Evolutionary conservation across 306 rosid genomes (phyloP).

Genomic region (Datisca glomerata): DNA sequence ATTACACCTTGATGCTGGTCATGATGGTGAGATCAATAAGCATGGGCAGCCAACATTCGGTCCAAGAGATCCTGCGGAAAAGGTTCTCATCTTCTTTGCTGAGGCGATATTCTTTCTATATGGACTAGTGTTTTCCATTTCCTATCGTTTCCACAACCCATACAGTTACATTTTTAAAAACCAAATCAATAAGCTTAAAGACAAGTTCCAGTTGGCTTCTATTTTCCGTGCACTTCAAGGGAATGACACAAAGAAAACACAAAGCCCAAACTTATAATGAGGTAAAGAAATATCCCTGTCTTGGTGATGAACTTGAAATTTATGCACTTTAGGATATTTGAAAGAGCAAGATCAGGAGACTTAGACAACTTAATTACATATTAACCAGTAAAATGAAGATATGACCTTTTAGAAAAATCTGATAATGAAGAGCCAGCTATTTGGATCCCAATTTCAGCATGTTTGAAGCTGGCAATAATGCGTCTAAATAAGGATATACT

Average conservation of each 20-base stretch:
- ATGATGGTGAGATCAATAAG: too few relatives aligned
- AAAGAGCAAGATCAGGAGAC: background rate
- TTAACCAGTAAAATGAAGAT: constrained; percentile 1
- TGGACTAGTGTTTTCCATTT: too few relatives aligned
- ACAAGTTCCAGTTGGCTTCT: constrained; percentile 81
- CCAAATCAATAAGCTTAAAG: too few relatives aligned
- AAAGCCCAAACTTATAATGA: constrained; percentile 83
- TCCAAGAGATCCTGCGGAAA: too few relatives aligned
- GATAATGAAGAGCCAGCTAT: constrained; percentile 31
- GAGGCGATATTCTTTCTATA: too few relatives aligned
- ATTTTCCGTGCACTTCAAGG: constrained; percentile 81
- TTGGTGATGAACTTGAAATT: constrained; percentile 34
- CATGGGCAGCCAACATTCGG: too few relatives aligned
- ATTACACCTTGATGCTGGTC: too few relatives aligned
- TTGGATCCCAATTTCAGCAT: constrained; percentile 37
- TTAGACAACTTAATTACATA: constrained; percentile 5
- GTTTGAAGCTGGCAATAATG: constrained; percentile 44
- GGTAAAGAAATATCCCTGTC: constrained; percentile 58
- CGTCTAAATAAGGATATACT: constrained; percentile 24
- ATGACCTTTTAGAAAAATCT: constrained; percentile 28
- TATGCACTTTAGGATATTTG: constrained; percentile 32
- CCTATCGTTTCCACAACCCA: too few relatives aligned
- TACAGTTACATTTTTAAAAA: constrained; percentile 7
- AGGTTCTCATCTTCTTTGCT: too few relatives aligned
- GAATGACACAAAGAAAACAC: constrained; percentile 73